Base-by-base conservation (phyloP, 2,329 filamentous ascomycete genomes). In the Pestalotiopsis sp. region DNA sequence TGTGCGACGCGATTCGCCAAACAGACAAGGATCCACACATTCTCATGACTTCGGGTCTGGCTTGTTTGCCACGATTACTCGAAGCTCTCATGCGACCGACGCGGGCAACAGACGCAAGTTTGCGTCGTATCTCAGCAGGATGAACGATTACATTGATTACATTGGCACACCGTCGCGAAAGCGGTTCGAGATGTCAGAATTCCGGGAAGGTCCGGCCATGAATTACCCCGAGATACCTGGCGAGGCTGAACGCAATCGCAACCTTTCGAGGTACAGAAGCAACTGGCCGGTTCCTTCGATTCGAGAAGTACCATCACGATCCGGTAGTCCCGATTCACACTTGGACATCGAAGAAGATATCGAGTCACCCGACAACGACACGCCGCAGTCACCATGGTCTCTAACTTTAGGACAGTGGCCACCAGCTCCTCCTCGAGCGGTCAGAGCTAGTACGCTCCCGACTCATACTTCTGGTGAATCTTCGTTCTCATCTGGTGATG, bases 171-270 rank as follows among this genome's bases (percentile, higher is more conserved):
- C 86, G 38, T 80, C 83, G 0, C 79, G 82, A 1, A 80, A 85
- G n/a, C 81, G 79, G 7, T 83, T 84, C 67, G 83, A 88, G 66
- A 81, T 85, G 38, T 82, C 82, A 0, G 82, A 82, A 1, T 88
- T 88, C 72, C 82, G 81, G 62, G 77, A 76, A 3, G 82, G 84
- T 20, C 79, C 78, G 58, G 83, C 85, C 3, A 75, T 77, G n/a
- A 79, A 82, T n/a, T 91, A 84, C 62, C 88, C 88, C 0, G 82
- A 85, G 66, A 80, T 88, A 0, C 88, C 88, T 0, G 88, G 87
- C 2, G 88, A 90, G 71, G 72, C 70, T 1, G 69, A 77, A 2
- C 81, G 85, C 38, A 88, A 88, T 61, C 74, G 72, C 0, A 72
- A 75, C 0, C 73, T 88, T 1, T 65, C 70, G 20, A 71, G 78